phyloP scores from a whole-genome alignment of 129 eudicot species.

The Scalesia atractyloides region DNA sequence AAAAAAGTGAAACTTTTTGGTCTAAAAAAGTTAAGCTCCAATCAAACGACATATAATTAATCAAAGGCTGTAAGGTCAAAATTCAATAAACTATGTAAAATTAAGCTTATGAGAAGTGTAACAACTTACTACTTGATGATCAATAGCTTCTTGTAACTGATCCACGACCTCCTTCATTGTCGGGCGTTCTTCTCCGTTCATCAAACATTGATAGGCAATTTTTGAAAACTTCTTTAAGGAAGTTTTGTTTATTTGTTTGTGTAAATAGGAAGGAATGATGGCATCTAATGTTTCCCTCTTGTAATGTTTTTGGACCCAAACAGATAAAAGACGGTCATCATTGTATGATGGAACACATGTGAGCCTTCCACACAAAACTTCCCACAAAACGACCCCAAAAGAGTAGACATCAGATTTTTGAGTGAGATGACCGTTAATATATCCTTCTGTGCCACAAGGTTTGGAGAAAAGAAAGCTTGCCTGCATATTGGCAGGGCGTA shows the following conservation, averaged over 20 bases:
- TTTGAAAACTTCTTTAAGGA: not conserved
- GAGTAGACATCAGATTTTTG: not conserved
- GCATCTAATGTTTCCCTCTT: not conserved
- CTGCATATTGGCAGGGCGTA: slow-evolving; percentile 2
- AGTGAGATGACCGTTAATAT: slow-evolving; percentile 2
- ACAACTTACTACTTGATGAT: not conserved
- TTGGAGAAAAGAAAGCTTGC: slow-evolving; percentile 1
- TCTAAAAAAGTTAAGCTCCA: too few relatives aligned
- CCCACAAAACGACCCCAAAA: not conserved
- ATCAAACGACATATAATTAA: too few relatives aligned
- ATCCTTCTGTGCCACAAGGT: slow-evolving; percentile 13
- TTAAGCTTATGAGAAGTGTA: not conserved
- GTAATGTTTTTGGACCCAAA: not conserved
- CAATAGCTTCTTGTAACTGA: slow-evolving; percentile 14
- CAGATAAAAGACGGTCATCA: not conserved
- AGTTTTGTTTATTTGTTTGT: not conserved
- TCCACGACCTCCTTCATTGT: slow-evolving; percentile 6
- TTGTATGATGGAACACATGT: not conserved
- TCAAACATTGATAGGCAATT: slow-evolving; percentile 21
- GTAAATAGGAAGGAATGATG: not conserved
- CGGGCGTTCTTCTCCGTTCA: slow-evolving; percentile 10
- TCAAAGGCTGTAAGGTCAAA: not conserved
- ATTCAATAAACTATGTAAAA: not conserved
- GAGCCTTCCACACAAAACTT: slow-evolving; percentile 6
- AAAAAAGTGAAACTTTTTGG: too few relatives aligned